phyloP scores from a whole-genome alignment of 768 basidiomycete species.

The Leccinellum albellum region DNA sequence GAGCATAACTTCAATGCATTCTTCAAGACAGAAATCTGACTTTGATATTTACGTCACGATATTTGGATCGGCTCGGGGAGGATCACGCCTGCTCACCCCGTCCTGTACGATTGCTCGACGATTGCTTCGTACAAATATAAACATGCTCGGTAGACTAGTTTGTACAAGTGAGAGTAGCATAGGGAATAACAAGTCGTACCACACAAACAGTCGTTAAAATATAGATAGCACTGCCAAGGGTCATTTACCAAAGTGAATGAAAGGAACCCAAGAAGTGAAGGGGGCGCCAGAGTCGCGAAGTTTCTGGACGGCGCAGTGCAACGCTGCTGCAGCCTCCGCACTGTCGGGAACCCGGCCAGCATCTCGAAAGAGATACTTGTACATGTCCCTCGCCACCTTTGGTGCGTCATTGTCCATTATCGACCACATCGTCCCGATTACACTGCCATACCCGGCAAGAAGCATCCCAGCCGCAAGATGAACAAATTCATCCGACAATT shows the following conservation, averaged over 20 bases:
- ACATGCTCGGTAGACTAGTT: no score
- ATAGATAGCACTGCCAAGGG: no score
- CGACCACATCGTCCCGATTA: not conserved
- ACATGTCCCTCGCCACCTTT: not conserved
- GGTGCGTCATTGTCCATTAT: not conserved
- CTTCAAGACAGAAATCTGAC: no score
- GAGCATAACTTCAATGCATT: no score
- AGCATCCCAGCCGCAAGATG: not conserved
- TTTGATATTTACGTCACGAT: no score
- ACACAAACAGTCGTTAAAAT: no score
- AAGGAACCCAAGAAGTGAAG: not conserved
- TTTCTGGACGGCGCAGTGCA: not conserved
- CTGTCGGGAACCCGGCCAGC: not conserved
- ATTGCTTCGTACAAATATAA: no score
- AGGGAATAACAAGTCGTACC: no score
- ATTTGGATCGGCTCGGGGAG: no score
- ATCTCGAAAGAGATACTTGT: not conserved
- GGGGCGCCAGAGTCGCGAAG: not conserved
- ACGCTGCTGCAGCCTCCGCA: not conserved
- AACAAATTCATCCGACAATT: not conserved
- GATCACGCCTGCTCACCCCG: no score
- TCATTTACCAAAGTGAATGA: not conserved
- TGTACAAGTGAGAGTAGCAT: no score
- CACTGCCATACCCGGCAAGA: not conserved
- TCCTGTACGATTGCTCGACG: no score